phyloP scores from a whole-genome alignment of 1,284 basidiomycete species.

The Kwoniella shivajii region DNA sequence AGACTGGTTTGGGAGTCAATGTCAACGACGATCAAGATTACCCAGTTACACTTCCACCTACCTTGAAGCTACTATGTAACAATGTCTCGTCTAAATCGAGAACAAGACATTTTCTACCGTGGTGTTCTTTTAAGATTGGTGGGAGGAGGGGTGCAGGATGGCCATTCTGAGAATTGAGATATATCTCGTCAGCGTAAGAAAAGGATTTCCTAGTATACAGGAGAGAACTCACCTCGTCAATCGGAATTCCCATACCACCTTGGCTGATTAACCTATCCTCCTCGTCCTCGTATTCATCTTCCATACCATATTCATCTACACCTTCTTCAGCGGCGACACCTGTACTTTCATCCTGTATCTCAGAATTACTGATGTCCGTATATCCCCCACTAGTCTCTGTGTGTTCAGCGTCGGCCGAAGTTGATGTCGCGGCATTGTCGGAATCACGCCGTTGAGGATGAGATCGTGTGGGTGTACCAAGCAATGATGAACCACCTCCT shows the following conservation, averaged over 20 bases:
- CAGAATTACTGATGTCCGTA: conserved; percentile 39
- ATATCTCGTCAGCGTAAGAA: conserved; percentile 11
- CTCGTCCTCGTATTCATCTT: conserved; percentile 68
- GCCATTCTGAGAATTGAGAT: conserved; percentile 72
- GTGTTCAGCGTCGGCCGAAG: conserved; percentile 23
- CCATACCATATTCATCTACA: conserved; percentile 55
- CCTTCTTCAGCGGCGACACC: conserved; percentile 58
- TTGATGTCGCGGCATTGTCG: conserved; percentile 22
- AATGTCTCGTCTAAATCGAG: conserved; percentile 95
- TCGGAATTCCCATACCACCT: conserved; percentile 79
- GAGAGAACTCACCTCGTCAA: conserved; percentile 65
- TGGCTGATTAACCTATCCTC: conserved; percentile 76
- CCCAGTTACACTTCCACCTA: conserved; percentile 53
- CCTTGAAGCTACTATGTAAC: conserved; percentile 91
- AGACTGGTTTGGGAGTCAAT: conserved; percentile 61
- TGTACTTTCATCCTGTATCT: conserved; percentile 51
- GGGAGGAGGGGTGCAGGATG: conserved; percentile 79
- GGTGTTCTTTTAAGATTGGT: conserved; percentile 70
- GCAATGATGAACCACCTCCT: conserved; percentile 61
- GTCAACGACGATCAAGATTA: conserved; percentile 14
- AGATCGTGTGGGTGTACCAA: conserved; percentile 33
- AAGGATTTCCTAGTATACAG: too few species aligned
- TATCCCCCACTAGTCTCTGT: conserved; percentile 43
- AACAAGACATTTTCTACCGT: conserved; percentile 87
- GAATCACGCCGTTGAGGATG: conserved; percentile 35